phyloP scores from a whole-genome alignment of 177 flowering plant species.

The Telopea speciosissima region DNA sequence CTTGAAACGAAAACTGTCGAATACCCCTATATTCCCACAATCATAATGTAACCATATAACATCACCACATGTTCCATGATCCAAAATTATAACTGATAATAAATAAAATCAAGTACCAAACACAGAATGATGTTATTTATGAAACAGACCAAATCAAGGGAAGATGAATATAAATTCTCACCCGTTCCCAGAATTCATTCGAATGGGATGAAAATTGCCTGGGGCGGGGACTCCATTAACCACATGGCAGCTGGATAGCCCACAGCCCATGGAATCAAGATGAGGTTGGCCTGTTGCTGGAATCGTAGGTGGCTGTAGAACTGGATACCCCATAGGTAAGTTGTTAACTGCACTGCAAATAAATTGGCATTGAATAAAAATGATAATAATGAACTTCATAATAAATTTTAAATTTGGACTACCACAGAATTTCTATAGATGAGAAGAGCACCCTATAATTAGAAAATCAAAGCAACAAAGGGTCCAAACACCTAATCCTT shows the following conservation, averaged over 20 bases:
- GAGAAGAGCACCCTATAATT: neutral
- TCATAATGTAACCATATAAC: too few species aligned
- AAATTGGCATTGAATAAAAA: conserved; percentile 36
- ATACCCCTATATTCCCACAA: neutral
- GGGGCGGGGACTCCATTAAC: conserved; percentile 98
- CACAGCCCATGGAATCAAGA: conserved; percentile 70
- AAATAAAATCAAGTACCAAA: neutral
- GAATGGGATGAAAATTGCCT: conserved; percentile 71
- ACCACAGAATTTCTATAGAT: neutral
- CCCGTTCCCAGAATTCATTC: conserved; percentile 82
- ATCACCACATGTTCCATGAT: too few species aligned
- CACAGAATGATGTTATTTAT: neutral
- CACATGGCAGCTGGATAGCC: conserved; percentile 76
- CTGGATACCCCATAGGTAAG: conserved; percentile 94
- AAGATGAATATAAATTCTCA: conserved; percentile 31
- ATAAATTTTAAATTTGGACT: neutral
- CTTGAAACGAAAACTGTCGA: too few species aligned
- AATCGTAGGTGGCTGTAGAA: conserved; percentile 69
- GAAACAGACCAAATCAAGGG: neutral
- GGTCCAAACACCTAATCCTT: neutral
- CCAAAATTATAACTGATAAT: neutral
- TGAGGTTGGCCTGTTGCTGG: conserved; percentile 85
- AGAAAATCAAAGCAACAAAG: neutral
- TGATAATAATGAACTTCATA: conserved; percentile 11
- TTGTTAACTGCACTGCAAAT: conserved; percentile 87